Evolutionary conservation across 768 basidiomycete genomes (phyloP).

Genomic region (Lactarius vividus): DNA sequence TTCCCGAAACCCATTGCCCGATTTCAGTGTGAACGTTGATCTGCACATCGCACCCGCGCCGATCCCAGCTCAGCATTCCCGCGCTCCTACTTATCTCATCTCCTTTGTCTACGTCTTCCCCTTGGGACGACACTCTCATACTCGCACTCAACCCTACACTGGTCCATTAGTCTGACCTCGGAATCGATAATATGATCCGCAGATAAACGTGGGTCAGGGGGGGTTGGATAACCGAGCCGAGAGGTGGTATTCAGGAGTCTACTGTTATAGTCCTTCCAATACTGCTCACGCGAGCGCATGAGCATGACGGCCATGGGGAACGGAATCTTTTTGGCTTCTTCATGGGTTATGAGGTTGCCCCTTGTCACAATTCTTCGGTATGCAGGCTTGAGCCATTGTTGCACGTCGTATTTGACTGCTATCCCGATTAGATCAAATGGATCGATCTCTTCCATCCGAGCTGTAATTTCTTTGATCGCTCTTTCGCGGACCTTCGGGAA

Average conservation of each 20-base stretch:
- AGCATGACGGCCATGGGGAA: slow-evolving; percentile 16
- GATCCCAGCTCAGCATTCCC: too few relatives aligned
- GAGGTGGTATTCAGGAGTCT: not conserved
- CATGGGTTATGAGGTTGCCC: not conserved
- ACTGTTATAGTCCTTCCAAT: not conserved
- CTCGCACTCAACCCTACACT: too few relatives aligned
- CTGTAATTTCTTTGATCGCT: slow-evolving; percentile 25
- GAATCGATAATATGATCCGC: slow-evolving; percentile 1
- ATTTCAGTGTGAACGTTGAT: too few relatives aligned
- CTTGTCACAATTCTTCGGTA: slow-evolving; percentile 19
- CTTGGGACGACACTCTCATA: too few relatives aligned
- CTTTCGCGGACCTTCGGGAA: slow-evolving; percentile 23
- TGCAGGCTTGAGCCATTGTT: slow-evolving; percentile 29
- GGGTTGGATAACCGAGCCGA: not conserved
- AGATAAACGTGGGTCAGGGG: not conserved
- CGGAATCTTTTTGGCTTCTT: slow-evolving; percentile 11
- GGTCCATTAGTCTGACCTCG: slow-evolving; percentile 8
- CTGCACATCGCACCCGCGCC: too few relatives aligned
- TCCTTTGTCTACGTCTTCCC: too few relatives aligned
- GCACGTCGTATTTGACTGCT: slow-evolving; percentile 26
- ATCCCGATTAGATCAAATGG: slow-evolving; percentile 26
- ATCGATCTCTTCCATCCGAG: slow-evolving; percentile 12
- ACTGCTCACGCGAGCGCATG: slow-evolving; percentile 19
- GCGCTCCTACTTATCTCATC: too few relatives aligned
- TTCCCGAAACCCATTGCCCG: too few relatives aligned